Conservation (phyloP, 371 early-diverging fungal genomes). For the Edhazardia aedis region DNA sequence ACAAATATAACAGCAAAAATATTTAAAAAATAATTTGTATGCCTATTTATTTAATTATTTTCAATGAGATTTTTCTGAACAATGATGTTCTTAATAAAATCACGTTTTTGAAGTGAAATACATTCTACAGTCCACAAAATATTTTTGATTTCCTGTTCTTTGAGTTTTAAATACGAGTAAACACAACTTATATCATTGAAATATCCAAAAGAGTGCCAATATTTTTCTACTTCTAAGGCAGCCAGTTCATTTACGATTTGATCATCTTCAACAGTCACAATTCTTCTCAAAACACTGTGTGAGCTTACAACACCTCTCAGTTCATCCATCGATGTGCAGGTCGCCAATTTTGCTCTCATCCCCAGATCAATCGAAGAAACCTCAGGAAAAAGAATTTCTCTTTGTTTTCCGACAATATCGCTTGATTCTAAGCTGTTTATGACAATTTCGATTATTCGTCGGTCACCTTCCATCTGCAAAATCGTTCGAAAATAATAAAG, state of each 20-base stretch:
- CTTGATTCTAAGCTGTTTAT: constrained; percentile 21
- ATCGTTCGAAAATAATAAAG: constrained; percentile 23
- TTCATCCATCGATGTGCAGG: constrained; percentile 26
- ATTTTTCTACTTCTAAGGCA: constrained; percentile 7
- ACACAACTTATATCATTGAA: constrained; percentile 20
- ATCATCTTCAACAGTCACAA: neutral
- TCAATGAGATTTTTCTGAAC: too few relatives aligned
- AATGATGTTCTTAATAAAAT: too few relatives aligned
- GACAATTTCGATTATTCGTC: constrained; percentile 36
- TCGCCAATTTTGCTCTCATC: constrained; percentile 6
- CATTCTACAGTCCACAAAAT: constrained; percentile 97
- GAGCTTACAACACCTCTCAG: constrained; percentile 18
- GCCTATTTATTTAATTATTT: too few relatives aligned
- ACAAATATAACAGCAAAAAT: too few relatives aligned
- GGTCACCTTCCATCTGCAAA: constrained; percentile 34
- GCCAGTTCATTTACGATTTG: neutral
- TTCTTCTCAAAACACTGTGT: neutral
- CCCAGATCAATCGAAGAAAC: constrained; percentile 14
- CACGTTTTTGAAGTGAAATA: constrained; percentile 81
- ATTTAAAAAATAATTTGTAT: too few relatives aligned
- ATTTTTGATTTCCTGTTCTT: constrained; percentile 94
- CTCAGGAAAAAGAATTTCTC: constrained; percentile 18
- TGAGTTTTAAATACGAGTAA: constrained; percentile 75
- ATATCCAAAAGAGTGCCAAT: neutral
- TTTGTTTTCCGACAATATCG: constrained; percentile 14